Percentiles rank a stretch among this genome's conserved stretches.
Conservation (phyloP, 768 basidiomycete genomes). For the Suillus tomentosus region DNA sequence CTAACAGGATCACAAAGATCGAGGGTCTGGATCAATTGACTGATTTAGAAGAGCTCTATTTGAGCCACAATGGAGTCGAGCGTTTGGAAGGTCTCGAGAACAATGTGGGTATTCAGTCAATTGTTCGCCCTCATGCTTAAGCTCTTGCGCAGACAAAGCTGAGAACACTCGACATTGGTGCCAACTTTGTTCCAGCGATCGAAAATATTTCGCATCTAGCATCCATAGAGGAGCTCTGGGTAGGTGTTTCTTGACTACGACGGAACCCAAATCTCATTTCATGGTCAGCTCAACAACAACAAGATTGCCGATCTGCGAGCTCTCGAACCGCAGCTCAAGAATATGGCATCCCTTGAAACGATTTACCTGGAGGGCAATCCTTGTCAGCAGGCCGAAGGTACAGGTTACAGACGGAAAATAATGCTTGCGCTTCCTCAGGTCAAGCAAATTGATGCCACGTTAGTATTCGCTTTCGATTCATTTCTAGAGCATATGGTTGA, state of each 20-base stretch:
- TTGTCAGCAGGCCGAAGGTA: slow-evolving; percentile 76
- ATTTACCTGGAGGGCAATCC: slow-evolving; percentile 97
- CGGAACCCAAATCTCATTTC: neutral
- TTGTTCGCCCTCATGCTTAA: neutral
- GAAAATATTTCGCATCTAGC: slow-evolving; percentile 82
- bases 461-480: slow-evolving; percentile 36
- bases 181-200: slow-evolving; percentile 77
- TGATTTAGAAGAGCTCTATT: slow-evolving; percentile 84
- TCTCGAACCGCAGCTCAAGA: slow-evolving; percentile 66
- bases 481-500: slow-evolving; percentile 2
- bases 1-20: slow-evolving; percentile 88
- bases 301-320: slow-evolving; percentile 69
- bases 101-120: slow-evolving; percentile 56
- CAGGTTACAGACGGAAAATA: slow-evolving; percentile 84
- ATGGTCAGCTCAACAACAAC: slow-evolving; percentile 83
- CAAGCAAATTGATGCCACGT: slow-evolving; percentile 96
- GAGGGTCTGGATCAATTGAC: slow-evolving; percentile 76
- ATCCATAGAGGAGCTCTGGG: slow-evolving; percentile 93
- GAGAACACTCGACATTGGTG: slow-evolving; percentile 84
- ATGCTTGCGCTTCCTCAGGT: slow-evolving; percentile 87
- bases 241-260: slow-evolving; percentile 36
- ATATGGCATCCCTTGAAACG: slow-evolving; percentile 69
- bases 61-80: slow-evolving; percentile 91
- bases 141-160: slow-evolving; percentile 52
- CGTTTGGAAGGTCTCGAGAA: slow-evolving; percentile 82